Evolutionary conservation across 2,329 filamentous ascomycete genomes (phyloP).

Genomic region (Sporothrix luriei): DNA sequence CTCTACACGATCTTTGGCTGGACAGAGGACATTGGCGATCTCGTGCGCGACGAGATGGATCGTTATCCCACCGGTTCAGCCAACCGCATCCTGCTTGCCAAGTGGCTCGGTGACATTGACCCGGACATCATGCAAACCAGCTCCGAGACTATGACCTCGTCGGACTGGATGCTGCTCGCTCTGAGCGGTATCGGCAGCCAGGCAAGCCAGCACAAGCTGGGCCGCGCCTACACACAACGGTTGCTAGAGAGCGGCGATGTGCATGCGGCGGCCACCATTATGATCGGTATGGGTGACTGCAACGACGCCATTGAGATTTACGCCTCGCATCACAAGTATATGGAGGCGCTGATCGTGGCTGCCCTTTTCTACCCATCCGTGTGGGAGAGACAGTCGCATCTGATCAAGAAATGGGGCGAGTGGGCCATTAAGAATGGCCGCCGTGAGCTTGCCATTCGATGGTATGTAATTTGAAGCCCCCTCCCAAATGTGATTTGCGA

Average conservation of each 20-base stretch:
- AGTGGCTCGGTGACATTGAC: constrained; percentile 88
- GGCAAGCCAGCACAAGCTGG: constrained; percentile 83
- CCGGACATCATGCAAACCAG: constrained; percentile 78
- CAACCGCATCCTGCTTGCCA: constrained; percentile 78
- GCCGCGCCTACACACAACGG: constrained; percentile 85
- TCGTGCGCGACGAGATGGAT: constrained; percentile 82
- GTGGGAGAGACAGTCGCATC: constrained; percentile 86
- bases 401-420: constrained; percentile 94
- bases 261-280: constrained; percentile 87
- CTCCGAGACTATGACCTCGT: constrained; percentile 84
- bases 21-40: constrained; percentile 77
- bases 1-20: constrained; percentile 92
- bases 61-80: constrained; percentile 73
- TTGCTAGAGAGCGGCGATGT: constrained; percentile 87
- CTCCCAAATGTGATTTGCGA: background rate
- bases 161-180: constrained; percentile 96
- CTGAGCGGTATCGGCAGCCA: constrained; percentile 81
- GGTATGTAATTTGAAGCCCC: constrained; percentile 46
- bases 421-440: constrained; percentile 84
- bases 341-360: constrained; percentile 89
- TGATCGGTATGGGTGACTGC: constrained; percentile 87
- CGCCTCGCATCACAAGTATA: constrained; percentile 82
- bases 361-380: constrained; percentile 80
- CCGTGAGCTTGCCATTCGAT: constrained; percentile 87
- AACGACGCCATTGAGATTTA: constrained; percentile 97